Base-by-base conservation (phyloP, 2,329 filamentous ascomycete genomes). In the Hypoxylon sp. region DNA sequence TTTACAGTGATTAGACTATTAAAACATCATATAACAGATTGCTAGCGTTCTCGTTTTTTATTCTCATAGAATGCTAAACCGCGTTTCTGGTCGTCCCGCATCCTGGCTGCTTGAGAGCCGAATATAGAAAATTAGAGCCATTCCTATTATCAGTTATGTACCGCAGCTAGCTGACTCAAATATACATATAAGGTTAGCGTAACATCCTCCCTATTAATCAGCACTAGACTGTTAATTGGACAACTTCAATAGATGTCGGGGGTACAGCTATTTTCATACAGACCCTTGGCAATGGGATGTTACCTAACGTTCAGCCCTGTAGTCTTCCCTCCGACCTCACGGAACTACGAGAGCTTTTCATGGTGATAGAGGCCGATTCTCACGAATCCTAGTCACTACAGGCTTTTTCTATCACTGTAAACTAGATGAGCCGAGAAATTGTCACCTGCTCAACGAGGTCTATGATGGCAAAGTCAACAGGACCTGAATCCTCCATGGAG, bases 401-500 rank as follows among this genome's bases (percentile, higher is more conserved):
- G 23, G 14, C 45, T 25, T n/a, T 23, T 46, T 32, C 10, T 5
- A 9, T 30, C 23, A 13, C 3, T 13, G 11, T 17, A n/a, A 17
- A 49, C 23, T 17, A n/a, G 23, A 11, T 43, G n/a, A 14, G 34
- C 34, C 2, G 34, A 36, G 34, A 14, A 43, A 43, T 4, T 7
- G 7, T 30, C 30, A 17, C 10, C 14, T n/a, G 21, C 14, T 25
- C 1, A 25, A 25, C 28, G 41, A 34, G 21, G 4, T 7, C 14
- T n/a, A 13, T n/a, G 10, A 60, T 48, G 41, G 41, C 9, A n/a
- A 58, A 48, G 46, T 25, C 53, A 6, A 19, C 36, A 11, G 28
- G 28, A 38, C 25, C 53, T 6, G 56, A 59, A 25, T 59, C 34
- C 43, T 59, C 56, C 10, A 59, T 63, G 60, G 60, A 63, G 45